phyloP scores from a whole-genome alignment of 2,329 filamentous ascomycete genomes.

The Hymenoscyphus salicellus region DNA sequence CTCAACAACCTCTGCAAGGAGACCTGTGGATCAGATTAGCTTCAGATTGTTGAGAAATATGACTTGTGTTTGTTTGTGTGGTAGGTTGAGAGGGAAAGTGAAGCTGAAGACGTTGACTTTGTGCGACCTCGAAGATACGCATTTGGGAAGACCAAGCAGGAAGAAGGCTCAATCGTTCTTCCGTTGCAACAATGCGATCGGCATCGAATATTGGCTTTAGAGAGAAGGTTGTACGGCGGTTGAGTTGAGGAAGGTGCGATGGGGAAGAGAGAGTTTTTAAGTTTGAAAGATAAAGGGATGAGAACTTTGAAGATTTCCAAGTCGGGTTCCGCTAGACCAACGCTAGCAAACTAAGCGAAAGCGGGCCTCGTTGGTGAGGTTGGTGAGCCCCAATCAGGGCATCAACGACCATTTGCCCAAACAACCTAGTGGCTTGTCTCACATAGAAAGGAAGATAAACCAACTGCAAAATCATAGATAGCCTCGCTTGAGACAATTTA shows the following conservation, averaged over 20 bases:
- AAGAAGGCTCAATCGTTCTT: neutral
- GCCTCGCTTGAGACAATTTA: neutral
- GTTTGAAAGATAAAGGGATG: neutral
- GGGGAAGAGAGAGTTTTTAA: too few relatives aligned
- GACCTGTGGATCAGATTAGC: slow-evolving; percentile 38
- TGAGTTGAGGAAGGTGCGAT: neutral
- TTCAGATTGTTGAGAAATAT: neutral
- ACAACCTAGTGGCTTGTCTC: neutral
- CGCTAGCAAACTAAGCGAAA: slow-evolving; percentile 2
- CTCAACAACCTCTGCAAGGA: slow-evolving; percentile 43
- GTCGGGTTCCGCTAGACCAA: slow-evolving; percentile 4
- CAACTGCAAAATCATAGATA: neutral
- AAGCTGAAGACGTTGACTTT: neutral
- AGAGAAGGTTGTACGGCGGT: neutral
- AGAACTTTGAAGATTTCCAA: slow-evolving; percentile 3
- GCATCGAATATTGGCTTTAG: neutral
- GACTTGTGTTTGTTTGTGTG: neutral
- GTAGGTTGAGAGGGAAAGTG: neutral
- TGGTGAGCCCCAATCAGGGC: neutral
- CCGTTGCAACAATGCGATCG: neutral
- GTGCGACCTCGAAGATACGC: neutral
- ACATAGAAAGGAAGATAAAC: neutral
- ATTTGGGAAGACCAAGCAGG: neutral
- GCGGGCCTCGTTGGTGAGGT: neutral
- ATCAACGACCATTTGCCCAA: neutral